Conservation (phyloP, 768 basidiomycete genomes). For the Termitomyces sp. region DNA sequence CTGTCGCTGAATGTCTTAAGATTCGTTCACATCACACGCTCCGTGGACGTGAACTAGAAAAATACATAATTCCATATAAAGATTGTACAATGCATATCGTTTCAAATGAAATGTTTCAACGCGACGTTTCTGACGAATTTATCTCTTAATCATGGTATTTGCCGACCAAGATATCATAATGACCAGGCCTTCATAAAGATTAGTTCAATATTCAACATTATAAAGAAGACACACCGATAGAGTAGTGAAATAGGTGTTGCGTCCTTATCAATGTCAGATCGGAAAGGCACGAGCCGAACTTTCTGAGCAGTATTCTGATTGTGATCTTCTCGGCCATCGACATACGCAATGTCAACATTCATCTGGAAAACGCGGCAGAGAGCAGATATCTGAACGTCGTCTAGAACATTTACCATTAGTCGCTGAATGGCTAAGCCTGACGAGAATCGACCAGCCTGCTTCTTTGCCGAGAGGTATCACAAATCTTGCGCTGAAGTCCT, state of each 20-base stretch:
- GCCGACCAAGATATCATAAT: slow-evolving; percentile 69
- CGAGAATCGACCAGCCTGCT: slow-evolving; percentile 47
- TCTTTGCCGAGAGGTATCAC: slow-evolving; percentile 78
- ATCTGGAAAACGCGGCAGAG: slow-evolving; percentile 62
- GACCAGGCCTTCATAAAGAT: slow-evolving; percentile 59
- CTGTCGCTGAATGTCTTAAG: not conserved
- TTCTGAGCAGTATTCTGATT: slow-evolving; percentile 14
- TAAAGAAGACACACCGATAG: slow-evolving; percentile 51
- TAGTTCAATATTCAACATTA: not conserved
- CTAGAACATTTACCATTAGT: slow-evolving; percentile 26
- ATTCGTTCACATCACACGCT: not conserved
- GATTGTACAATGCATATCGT: not conserved
- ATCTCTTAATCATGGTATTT: not conserved
- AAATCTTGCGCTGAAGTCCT: slow-evolving; percentile 68
- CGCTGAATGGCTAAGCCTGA: not conserved
- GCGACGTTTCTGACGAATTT: not conserved
- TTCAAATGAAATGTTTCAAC: not conserved
- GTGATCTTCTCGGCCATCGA: slow-evolving; percentile 52
- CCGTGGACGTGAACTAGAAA: not conserved
- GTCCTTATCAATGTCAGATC: slow-evolving; percentile 36
- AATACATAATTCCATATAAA: not conserved
- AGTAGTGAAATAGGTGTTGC: slow-evolving; percentile 59
- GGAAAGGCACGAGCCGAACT: slow-evolving; percentile 67
- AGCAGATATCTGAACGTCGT: slow-evolving; percentile 81
- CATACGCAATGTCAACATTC: slow-evolving; percentile 72